Conservation (phyloP, 768 basidiomycete genomes). For the Cystobasidium tubakii region DNA sequence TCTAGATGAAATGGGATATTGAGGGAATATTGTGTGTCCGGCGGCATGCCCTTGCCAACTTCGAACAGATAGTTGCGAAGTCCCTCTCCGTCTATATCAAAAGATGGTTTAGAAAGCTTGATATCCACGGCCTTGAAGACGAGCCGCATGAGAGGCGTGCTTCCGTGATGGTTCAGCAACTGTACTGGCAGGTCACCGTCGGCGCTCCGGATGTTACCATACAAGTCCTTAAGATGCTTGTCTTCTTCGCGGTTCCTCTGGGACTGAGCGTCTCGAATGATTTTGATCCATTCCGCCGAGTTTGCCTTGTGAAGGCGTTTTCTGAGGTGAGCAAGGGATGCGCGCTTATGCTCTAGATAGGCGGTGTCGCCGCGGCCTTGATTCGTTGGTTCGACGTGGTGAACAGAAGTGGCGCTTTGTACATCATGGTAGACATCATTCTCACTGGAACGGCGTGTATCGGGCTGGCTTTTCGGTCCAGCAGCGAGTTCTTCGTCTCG, state of each 20-base stretch:
- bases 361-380: constrained; percentile 55
- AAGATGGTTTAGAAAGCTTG: constrained; percentile 59
- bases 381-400: background rate
- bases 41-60: constrained; percentile 65
- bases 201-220: constrained; percentile 32
- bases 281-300: constrained; percentile 65
- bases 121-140: constrained; percentile 60
- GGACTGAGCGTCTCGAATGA: constrained; percentile 54
- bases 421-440: background rate
- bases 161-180: constrained; percentile 47
- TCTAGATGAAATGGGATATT: constrained; percentile 75
- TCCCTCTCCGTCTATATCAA: constrained; percentile 52
- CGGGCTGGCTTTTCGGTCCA: background rate
- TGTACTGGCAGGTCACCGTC: constrained; percentile 48
- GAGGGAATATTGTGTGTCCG: constrained; percentile 66
- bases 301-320: constrained; percentile 53
- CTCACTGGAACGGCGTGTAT: background rate
- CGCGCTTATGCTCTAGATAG: constrained; percentile 64
- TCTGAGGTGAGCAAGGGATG: constrained; percentile 65
- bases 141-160: constrained; percentile 67
- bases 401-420: too few relatives aligned
- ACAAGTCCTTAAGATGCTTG: constrained; percentile 55
- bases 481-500: background rate
- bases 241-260: constrained; percentile 57
- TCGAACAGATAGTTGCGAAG: constrained; percentile 63